Conservation (phyloP, 352 stramenopile genomes). For the Phytopythium ostracodes region DNA sequence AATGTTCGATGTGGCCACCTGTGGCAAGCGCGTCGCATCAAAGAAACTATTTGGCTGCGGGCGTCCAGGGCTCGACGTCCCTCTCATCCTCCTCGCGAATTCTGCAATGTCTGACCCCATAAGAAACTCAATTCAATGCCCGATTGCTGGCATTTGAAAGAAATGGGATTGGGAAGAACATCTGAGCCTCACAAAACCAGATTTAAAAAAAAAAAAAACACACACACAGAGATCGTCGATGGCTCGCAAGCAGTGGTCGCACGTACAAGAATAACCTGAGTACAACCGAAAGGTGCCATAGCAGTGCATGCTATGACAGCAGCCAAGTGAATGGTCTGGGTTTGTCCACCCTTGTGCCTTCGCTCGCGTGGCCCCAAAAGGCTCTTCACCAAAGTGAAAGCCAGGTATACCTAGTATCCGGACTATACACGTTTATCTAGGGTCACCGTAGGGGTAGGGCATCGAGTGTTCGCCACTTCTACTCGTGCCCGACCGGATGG, state of each 20-base stretch:
- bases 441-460: not conserved
- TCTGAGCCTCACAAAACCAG: no score
- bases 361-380: no score
- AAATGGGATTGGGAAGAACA: not conserved
- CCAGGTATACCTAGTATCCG: conserved; percentile 2
- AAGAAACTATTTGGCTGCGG: not conserved
- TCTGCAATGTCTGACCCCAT: no score
- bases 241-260: not conserved
- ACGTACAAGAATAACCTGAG: not conserved
- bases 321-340: no score
- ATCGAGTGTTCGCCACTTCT: not conserved
- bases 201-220: no score
- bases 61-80: not conserved
- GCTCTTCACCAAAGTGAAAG: not conserved
- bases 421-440: conserved; percentile 2
- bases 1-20: not conserved
- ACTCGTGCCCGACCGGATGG: not conserved
- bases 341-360: no score
- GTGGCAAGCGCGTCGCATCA: not conserved
- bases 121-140: no score
- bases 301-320: no score
- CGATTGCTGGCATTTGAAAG: not conserved
- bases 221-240: no score
- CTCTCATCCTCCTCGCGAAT: not conserved
- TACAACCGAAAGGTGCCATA: not conserved